These are phyloP conservation scores for Kurtzmaniella quercitrusa DNA, from an alignment of 1,139 yeast species.

Conservation along the genomic window DNA sequence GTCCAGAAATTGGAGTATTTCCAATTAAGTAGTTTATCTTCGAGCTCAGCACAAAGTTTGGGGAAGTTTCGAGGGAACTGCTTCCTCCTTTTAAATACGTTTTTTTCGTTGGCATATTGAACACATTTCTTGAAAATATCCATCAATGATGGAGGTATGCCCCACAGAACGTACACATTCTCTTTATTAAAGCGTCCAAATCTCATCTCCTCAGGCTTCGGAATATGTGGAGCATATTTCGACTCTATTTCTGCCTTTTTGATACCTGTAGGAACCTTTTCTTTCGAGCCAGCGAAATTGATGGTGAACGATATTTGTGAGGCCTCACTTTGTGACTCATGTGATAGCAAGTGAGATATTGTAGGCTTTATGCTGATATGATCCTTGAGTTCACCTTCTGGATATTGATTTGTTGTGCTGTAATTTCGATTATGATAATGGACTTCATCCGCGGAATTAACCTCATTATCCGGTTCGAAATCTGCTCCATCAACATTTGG, in stretches of 20 bases:
- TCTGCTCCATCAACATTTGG: conserved; percentile 9
- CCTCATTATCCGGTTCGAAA: conserved; percentile 5
- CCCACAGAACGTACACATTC: conserved; percentile 40
- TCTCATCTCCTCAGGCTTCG: conserved; percentile 4
- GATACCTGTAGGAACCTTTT: background rate
- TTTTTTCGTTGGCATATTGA: conserved; percentile 49
- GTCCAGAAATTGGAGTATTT: conserved; percentile 37
- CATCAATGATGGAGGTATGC: conserved; percentile 43
- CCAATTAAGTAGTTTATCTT: conserved; percentile 47
- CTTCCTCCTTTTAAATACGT: conserved; percentile 39
- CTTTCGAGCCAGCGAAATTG: conserved; percentile 2
- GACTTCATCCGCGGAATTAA: too few relatives aligned
- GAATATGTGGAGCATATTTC: background rate
- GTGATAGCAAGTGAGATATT: conserved; percentile 4
- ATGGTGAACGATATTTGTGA: conserved; percentile 5
- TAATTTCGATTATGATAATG: conserved; percentile 1
- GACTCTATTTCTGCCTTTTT: background rate
- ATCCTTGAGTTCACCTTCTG: background rate
- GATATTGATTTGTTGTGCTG: background rate
- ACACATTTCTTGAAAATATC: conserved; percentile 43
- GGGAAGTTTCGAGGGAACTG: conserved; percentile 55
- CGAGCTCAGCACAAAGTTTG: conserved; percentile 49
- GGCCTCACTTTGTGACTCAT: background rate
- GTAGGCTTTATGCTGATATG: conserved; percentile 5
- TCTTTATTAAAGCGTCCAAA: conserved; percentile 11